These are phyloP conservation scores for Fusarium duplospermum DNA, from an alignment of 2,329 filamentous ascomycete genomes.

Conservation along the genomic window DNA sequence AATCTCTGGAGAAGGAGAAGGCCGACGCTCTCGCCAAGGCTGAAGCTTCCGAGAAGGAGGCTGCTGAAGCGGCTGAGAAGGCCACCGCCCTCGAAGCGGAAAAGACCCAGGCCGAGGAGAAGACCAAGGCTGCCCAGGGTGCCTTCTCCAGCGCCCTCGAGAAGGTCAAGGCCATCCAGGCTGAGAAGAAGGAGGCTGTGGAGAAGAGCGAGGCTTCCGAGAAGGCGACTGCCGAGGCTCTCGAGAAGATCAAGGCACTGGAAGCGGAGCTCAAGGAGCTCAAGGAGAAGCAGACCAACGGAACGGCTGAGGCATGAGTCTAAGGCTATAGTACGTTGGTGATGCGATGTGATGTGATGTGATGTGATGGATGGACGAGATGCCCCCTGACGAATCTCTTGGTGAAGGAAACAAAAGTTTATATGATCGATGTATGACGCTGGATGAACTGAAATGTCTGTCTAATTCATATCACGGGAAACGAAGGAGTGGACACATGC, in stretches of 20 bases:
- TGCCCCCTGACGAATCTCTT: conserved; percentile 4
- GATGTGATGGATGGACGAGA: background rate
- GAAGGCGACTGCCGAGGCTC: conserved; percentile 26
- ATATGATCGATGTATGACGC: conserved; percentile 38
- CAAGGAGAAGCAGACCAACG: conserved; percentile 34
- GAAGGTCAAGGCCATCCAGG: conserved; percentile 14
- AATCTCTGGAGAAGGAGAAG: conserved; percentile 32
- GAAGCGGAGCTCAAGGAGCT: conserved; percentile 25
- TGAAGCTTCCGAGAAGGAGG: conserved; percentile 20
- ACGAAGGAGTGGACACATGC: conserved; percentile 45
- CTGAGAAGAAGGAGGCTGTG: conserved; percentile 12
- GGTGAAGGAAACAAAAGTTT: conserved; percentile 29
- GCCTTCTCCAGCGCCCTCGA: conserved; percentile 20
- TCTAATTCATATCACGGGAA: conserved; percentile 43
- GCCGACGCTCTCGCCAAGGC: conserved; percentile 18
- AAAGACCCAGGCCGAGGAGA: conserved; percentile 20
- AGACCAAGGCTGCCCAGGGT: conserved; percentile 32
- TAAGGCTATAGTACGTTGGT: conserved; percentile 19
- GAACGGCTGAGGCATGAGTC: conserved; percentile 30
- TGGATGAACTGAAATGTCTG: conserved; percentile 37
- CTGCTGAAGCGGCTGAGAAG: conserved; percentile 31
- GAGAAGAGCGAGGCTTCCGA: conserved; percentile 13
- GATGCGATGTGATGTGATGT: conserved; percentile 4
- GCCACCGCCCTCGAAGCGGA: conserved; percentile 21
- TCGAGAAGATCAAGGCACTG: conserved; percentile 9